phyloP scores from a whole-genome alignment of 495 filamentous ascomycete genomes.

The Penicillium angulare region DNA sequence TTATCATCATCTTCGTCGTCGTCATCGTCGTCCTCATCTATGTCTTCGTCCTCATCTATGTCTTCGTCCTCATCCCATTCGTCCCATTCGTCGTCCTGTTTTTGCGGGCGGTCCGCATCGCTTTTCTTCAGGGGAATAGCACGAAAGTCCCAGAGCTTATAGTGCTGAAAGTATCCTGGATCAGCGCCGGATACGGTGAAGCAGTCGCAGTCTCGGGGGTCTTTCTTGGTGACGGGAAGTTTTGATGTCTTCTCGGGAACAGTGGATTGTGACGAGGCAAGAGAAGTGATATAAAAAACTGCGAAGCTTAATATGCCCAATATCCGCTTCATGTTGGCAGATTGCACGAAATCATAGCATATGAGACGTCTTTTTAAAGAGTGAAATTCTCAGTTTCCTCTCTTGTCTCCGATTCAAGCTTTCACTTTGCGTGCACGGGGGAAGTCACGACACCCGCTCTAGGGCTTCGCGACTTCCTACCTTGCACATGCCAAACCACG shows the following conservation, averaged over 20 bases:
- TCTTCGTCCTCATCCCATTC: slow-evolving; percentile 39
- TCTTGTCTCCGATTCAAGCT: too few relatives aligned
- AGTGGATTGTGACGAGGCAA: neutral
- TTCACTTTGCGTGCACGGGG: too few relatives aligned
- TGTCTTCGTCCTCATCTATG: slow-evolving; percentile 1
- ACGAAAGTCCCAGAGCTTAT: slow-evolving; percentile 70
- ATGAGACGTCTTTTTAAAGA: too few relatives aligned
- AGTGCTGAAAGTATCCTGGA: slow-evolving; percentile 57
- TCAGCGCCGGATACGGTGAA: slow-evolving; percentile 37
- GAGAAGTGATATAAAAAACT: neutral
- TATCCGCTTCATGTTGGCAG: slow-evolving; percentile 11
- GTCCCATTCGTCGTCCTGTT: slow-evolving; percentile 33
- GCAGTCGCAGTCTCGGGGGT: slow-evolving; percentile 33
- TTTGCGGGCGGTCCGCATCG: slow-evolving; percentile 7
- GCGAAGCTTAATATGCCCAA: slow-evolving; percentile 4
- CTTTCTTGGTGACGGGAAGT: slow-evolving; percentile 5
- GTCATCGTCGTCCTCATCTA: slow-evolving; percentile 29
- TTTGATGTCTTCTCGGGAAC: neutral
- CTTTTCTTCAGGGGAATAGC: slow-evolving; percentile 23
- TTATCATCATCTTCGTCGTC: slow-evolving; percentile 35
- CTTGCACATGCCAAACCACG: too few relatives aligned
- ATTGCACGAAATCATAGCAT: neutral
- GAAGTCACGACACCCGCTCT: too few relatives aligned
- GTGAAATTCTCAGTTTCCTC: too few relatives aligned
- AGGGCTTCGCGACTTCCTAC: too few relatives aligned